These are phyloP conservation scores for Penicillium sp. DNA, from an alignment of 2,329 filamentous ascomycete genomes.

Conservation along the genomic window DNA sequence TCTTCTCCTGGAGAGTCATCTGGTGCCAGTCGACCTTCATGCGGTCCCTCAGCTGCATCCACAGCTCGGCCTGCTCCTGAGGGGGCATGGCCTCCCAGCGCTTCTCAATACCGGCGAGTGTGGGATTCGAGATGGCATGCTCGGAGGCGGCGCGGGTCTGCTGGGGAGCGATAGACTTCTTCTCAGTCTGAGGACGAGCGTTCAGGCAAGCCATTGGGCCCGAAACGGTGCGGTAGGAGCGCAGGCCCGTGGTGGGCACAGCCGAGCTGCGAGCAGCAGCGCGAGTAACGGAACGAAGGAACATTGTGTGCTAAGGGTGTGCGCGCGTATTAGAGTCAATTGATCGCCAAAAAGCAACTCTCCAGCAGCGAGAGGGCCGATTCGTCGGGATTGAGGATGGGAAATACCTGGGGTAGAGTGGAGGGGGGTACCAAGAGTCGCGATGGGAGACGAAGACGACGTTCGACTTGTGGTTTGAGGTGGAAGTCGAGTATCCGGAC, in stretches of 20 bases:
- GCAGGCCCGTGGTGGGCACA: no score
- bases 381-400: no score
- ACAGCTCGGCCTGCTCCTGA: constrained; percentile 97
- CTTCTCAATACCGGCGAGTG: constrained; percentile 96
- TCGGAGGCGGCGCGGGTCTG: constrained; percentile 55
- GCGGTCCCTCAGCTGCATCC: constrained; percentile 95
- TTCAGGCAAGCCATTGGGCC: no score
- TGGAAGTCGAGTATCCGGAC: constrained; percentile 33
- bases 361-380: no score
- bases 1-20: constrained; percentile 94
- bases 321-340: no score
- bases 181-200: no score
- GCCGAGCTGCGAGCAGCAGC: constrained; percentile 39
- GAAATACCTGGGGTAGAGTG: constrained; percentile 25
- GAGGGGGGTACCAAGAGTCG: constrained; percentile 26
- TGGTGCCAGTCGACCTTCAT: constrained; percentile 98
- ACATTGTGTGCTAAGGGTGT: constrained; percentile 43
- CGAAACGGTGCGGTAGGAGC: no score
- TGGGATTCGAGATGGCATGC: constrained; percentile 95
- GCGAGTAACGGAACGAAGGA: constrained; percentile 40
- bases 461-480: constrained; percentile 34
- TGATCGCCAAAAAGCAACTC: no score
- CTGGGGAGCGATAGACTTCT: no score
- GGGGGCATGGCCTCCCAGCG: constrained; percentile 96
- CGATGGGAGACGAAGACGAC: constrained; percentile 28